Conservation (phyloP, 2,329 filamentous ascomycete species). For the Trichoderma arundinaceum region DNA sequence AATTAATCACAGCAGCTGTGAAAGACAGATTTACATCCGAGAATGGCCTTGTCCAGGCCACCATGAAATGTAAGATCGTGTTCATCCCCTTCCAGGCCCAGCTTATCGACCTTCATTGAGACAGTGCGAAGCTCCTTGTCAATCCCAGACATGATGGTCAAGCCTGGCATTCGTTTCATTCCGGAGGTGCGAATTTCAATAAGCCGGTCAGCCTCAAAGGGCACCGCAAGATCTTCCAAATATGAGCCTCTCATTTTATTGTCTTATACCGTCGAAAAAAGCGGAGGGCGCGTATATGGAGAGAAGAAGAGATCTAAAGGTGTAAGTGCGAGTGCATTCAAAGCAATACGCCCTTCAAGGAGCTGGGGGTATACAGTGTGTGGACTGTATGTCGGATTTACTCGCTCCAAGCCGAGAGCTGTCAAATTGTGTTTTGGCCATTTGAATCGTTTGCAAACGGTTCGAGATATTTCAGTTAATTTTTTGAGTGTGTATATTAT, state of each 20-base stretch:
- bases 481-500: too few relatives aligned
- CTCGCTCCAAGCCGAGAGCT: background rate
- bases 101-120: constrained; percentile 52
- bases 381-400: background rate
- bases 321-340: constrained; percentile 10
- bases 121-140: constrained; percentile 55
- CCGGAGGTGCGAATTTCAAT: constrained; percentile 62
- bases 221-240: constrained; percentile 48
- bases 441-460: background rate
- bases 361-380: background rate
- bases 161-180: constrained; percentile 60
- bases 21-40: constrained; percentile 53
- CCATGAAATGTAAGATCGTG: constrained; percentile 68
- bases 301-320: background rate
- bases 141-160: constrained; percentile 61
- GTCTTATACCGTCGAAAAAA: background rate
- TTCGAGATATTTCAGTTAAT: background rate
- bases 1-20: background rate
- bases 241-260: constrained; percentile 17
- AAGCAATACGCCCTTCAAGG: background rate
- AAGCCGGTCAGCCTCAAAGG: constrained; percentile 56
- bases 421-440: background rate
- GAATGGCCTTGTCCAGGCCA: constrained; percentile 67
- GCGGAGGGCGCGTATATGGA: background rate
- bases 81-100: constrained; percentile 64